Percentiles rank a stretch among this genome's conserved stretches.
These are phyloP conservation scores for Quercus agrifolia DNA, from an alignment of 306 rosid genomes.

Conservation along the genomic window DNA sequence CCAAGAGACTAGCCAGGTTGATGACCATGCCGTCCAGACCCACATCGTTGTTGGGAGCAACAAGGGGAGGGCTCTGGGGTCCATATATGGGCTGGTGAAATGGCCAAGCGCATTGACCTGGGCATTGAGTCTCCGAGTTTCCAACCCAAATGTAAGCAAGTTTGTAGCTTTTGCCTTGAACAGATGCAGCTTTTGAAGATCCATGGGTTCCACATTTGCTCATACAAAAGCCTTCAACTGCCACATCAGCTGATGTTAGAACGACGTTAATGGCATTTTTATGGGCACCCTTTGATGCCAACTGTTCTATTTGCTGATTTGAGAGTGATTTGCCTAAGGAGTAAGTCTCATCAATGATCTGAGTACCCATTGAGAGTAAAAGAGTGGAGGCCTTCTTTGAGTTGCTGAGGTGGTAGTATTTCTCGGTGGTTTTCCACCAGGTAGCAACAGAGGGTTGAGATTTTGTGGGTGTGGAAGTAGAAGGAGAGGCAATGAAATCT, in stretches of 20 bases:
- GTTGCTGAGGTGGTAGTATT: constrained; percentile 33
- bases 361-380: constrained; percentile 34
- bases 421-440: constrained; percentile 50
- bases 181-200: not conserved
- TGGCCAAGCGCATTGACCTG: constrained; percentile 67
- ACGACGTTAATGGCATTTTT: constrained; percentile 45
- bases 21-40: constrained; percentile 66
- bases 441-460: constrained; percentile 47
- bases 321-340: constrained; percentile 55
- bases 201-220: constrained; percentile 59
- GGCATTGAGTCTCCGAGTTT: constrained; percentile 63
- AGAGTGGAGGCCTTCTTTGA: constrained; percentile 21
- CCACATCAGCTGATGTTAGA: constrained; percentile 48
- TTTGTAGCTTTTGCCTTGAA: constrained; percentile 19
- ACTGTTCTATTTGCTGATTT: constrained; percentile 14
- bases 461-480: constrained; percentile 25
- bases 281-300: constrained; percentile 45
- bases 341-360: constrained; percentile 31
- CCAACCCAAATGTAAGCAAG: constrained; percentile 64
- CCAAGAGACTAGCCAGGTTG: constrained; percentile 50
- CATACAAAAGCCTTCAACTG: constrained; percentile 52
- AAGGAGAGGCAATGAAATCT: constrained; percentile 61
- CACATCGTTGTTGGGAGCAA: constrained; percentile 66
- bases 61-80: constrained; percentile 43
- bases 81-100: constrained; percentile 66